Conservation (phyloP, 2,329 filamentous ascomycete species). For the Pseudodiploospora longispora region DNA sequence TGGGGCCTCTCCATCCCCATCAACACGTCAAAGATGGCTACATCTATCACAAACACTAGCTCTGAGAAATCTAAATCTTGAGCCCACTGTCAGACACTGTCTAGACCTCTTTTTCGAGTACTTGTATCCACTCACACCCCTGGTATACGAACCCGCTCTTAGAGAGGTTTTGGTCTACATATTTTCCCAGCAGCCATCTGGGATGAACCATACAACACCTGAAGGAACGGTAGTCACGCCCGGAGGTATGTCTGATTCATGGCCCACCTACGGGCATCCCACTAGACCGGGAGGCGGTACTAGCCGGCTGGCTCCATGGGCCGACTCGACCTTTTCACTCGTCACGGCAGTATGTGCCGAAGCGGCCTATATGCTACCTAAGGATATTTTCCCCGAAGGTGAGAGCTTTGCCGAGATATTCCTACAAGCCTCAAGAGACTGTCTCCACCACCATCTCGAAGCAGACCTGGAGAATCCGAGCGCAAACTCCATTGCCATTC, state of each 20-base stretch:
- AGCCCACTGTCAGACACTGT: slow-evolving; percentile 23
- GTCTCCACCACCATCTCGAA: slow-evolving; percentile 30
- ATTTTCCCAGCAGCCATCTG: slow-evolving; percentile 9
- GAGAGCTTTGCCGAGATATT: slow-evolving; percentile 29
- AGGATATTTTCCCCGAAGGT: slow-evolving; percentile 30
- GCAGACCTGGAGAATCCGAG: slow-evolving; percentile 33
- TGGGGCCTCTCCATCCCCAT: slow-evolving; percentile 2
- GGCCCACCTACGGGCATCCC: slow-evolving; percentile 5
- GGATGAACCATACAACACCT: slow-evolving; percentile 7
- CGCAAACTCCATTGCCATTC: slow-evolving; percentile 33
- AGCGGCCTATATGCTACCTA: slow-evolving; percentile 31
- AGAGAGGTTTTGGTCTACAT: slow-evolving; percentile 28
- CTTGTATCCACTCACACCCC: slow-evolving; percentile 33
- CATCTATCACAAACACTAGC: slow-evolving; percentile 16
- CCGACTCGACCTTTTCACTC: slow-evolving; percentile 31
- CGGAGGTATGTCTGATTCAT: slow-evolving; percentile 3
- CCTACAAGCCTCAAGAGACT: slow-evolving; percentile 30
- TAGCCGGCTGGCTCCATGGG: slow-evolving; percentile 20
- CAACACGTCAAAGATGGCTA: slow-evolving; percentile 22
- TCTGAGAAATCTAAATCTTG: slow-evolving; percentile 16
- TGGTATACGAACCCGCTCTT: slow-evolving; percentile 33
- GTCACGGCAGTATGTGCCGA: slow-evolving; percentile 37
- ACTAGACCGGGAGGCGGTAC: slow-evolving; percentile 2
- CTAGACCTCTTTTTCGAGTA: slow-evolving; percentile 35
- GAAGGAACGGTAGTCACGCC: slow-evolving; percentile 8